Conservation (phyloP, 176 grass and related monocot genomes). For the Oryza coarctata region DNA sequence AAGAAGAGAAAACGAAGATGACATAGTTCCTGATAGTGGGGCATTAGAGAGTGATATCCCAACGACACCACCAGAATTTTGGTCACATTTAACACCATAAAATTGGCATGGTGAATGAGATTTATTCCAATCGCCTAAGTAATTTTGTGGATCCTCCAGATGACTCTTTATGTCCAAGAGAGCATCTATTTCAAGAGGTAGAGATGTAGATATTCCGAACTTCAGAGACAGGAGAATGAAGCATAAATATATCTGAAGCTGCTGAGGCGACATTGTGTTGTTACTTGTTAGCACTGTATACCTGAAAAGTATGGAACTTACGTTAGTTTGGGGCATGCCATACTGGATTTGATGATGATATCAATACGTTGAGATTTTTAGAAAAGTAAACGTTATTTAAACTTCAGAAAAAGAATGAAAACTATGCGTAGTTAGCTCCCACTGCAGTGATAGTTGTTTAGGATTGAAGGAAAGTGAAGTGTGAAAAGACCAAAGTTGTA, state of each 20-base stretch:
- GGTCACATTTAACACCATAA: slow-evolving; percentile 65
- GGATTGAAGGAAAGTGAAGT: slow-evolving; percentile 24
- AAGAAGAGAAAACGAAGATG: slow-evolving; percentile 70
- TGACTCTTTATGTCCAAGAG: slow-evolving; percentile 69
- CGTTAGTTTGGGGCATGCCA: slow-evolving; percentile 16
- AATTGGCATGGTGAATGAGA: slow-evolving; percentile 63
- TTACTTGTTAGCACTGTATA: slow-evolving; percentile 11
- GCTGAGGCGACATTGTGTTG: slow-evolving; percentile 43
- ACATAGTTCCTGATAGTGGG: slow-evolving; percentile 77
- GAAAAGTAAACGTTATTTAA: not conserved
- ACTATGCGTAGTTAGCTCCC: slow-evolving; percentile 24
- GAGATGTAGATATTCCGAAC: slow-evolving; percentile 39
- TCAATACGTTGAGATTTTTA: slow-evolving; percentile 30
- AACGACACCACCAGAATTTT: slow-evolving; percentile 49
- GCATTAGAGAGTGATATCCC: slow-evolving; percentile 66
- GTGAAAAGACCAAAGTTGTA: slow-evolving; percentile 30
- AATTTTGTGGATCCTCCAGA: slow-evolving; percentile 69
- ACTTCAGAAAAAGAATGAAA: slow-evolving; percentile 23
- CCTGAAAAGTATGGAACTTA: slow-evolving; percentile 37
- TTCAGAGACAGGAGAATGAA: slow-evolving; percentile 38
- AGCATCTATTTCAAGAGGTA: slow-evolving; percentile 51
- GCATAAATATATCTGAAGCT: slow-evolving; percentile 51
- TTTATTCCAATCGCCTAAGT: slow-evolving; percentile 63
- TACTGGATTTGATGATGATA: slow-evolving; percentile 17
- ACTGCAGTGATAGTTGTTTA: not conserved